These are phyloP conservation scores for Jatropha curcas DNA, from an alignment of 345 rosid genomes.

Conservation along the genomic window DNA sequence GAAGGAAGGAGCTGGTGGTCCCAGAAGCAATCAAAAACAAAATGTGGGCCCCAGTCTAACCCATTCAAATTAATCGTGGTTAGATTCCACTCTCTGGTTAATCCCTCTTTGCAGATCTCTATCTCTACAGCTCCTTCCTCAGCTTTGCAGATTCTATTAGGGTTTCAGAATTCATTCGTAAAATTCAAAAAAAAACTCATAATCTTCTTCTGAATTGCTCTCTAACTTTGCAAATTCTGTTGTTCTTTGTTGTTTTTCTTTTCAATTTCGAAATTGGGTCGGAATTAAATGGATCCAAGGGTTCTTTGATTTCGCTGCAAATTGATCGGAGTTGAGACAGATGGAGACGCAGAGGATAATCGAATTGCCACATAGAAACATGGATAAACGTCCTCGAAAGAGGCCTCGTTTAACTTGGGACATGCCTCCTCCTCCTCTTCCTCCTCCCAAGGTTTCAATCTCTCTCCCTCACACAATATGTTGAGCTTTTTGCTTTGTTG, in stretches of 20 bases:
- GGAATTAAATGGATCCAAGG: not conserved
- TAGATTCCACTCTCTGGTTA: not conserved
- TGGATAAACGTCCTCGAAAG: slow-evolving; percentile 75
- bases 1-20: not conserved
- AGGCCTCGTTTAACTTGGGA: slow-evolving; percentile 77
- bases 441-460: slow-evolving; percentile 46
- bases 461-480: not conserved
- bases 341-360: slow-evolving; percentile 69
- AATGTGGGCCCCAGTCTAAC: too few species aligned
- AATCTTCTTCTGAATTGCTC: not conserved
- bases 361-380: slow-evolving; percentile 55
- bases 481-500: too few species aligned
- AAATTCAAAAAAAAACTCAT: not conserved
- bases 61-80: slow-evolving; percentile 12
- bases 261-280: not conserved
- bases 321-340: not conserved
- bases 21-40: not conserved
- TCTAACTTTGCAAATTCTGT: not conserved
- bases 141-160: not conserved
- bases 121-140: not conserved
- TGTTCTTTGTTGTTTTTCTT: not conserved
- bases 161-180: not conserved
- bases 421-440: slow-evolving; percentile 47
- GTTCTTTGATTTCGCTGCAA: not conserved
- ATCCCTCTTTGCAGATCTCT: not conserved